These are phyloP conservation scores for Aphanomyces astaci DNA, from an alignment of 352 stramenopile species.

Conservation along the genomic window DNA sequence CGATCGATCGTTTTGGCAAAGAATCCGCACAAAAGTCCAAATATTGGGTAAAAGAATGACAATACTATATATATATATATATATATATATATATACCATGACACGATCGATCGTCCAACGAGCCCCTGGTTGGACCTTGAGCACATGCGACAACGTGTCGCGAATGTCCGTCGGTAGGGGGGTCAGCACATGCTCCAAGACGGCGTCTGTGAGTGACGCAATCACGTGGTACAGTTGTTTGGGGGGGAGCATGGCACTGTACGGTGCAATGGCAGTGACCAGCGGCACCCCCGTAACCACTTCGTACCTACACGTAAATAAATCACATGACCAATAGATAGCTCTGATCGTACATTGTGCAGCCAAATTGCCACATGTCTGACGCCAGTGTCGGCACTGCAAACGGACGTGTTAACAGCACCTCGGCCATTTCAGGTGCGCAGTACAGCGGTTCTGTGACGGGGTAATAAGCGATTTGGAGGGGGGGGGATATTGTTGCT, in stretches of 20 bases:
- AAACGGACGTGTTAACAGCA: constrained; percentile 34
- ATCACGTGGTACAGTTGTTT: constrained; percentile 48
- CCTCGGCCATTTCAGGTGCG: constrained; percentile 43
- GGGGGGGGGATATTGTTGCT: neutral
- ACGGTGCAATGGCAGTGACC: constrained; percentile 40
- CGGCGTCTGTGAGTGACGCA: constrained; percentile 42
- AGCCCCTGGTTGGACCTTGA: constrained; percentile 37
- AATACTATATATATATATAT: no score
- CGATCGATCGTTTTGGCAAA: no score
- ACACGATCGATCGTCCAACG: constrained; percentile 45
- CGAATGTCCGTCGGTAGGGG: constrained; percentile 30
- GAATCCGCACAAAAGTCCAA: no score
- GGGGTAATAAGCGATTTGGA: neutral
- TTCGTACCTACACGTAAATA: constrained; percentile 38
- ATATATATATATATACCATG: constrained; percentile 34
- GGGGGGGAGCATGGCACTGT: constrained; percentile 30
- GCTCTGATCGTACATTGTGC: constrained; percentile 52
- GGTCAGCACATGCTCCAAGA: constrained; percentile 35
- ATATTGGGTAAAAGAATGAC: no score
- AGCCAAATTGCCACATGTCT: constrained; percentile 73
- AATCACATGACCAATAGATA: no score
- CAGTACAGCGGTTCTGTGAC: constrained; percentile 25
- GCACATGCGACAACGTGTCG: constrained; percentile 36
- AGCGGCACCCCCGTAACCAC: constrained; percentile 40
- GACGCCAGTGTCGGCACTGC: constrained; percentile 41